Percentiles rank a stretch among this genome's conserved stretches.
Evolutionary conservation across 768 basidiomycete species (phyloP).

Genomic region (Mycena vulgaris): DNA sequence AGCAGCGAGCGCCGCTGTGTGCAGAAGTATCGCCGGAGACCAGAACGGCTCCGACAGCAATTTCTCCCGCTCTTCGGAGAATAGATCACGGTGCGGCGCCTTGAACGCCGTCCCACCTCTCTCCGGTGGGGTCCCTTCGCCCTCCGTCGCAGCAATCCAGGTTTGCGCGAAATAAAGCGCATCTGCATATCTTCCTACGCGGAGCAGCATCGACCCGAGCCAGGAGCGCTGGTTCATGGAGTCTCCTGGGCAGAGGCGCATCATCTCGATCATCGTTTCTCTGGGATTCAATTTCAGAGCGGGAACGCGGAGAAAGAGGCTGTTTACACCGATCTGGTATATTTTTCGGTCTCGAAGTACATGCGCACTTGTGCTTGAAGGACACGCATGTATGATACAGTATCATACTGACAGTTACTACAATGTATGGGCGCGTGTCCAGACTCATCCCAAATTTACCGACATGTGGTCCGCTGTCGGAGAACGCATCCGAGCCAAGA

Average conservation of each 20-base stretch:
- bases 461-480: constrained; percentile 50
- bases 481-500: constrained; percentile 54
- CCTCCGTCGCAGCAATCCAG: constrained; percentile 7
- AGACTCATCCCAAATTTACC: constrained; percentile 56
- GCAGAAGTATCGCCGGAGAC: constrained; percentile 39
- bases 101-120: constrained; percentile 28
- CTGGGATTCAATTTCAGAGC: constrained; percentile 35
- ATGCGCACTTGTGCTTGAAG: constrained; percentile 56
- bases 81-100: constrained; percentile 2
- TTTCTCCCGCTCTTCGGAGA: constrained; percentile 28
- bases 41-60: constrained; percentile 6
- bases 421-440: constrained; percentile 60
- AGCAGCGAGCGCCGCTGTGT: constrained; percentile 47
- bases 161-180: constrained; percentile 27
- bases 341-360: constrained; percentile 52
- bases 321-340: constrained; percentile 51
- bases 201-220: constrained; percentile 40
- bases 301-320: too few relatives aligned
- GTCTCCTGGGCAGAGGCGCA: constrained; percentile 53
- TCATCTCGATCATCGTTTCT: constrained; percentile 49
- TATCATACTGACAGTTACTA: too few relatives aligned
- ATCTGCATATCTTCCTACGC: constrained; percentile 13
- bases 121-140: background rate
- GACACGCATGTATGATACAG: constrained; percentile 64
- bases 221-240: constrained; percentile 50